Conservation (phyloP, 345 rosid genomes). For the Jatropha curcas region DNA sequence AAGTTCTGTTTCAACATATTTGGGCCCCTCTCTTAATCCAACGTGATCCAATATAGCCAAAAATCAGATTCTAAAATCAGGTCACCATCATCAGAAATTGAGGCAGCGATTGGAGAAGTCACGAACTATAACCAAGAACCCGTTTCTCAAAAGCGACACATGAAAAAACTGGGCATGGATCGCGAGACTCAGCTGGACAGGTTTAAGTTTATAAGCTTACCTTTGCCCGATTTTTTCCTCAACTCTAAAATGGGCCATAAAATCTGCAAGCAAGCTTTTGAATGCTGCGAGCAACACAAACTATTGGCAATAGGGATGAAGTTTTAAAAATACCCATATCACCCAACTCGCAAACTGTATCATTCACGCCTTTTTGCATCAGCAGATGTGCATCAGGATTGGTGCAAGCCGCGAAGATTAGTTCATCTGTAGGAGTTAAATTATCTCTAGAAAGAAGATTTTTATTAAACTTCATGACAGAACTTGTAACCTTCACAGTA, state of each 20-base stretch:
- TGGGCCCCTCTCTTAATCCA: not conserved
- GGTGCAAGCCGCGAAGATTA: not conserved
- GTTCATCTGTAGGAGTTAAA: not conserved
- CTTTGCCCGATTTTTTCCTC: not conserved
- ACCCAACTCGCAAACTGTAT: not conserved
- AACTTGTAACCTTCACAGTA: not conserved
- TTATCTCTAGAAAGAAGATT: not conserved
- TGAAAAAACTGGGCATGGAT: not conserved
- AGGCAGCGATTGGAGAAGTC: too few species aligned
- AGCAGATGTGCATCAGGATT: not conserved
- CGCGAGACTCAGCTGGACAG: accelerated
- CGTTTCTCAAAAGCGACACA: not conserved
- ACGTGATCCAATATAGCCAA: not conserved
- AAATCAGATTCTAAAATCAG: not conserved
- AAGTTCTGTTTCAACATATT: not conserved
- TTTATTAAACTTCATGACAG: not conserved
- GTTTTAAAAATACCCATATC: not conserved
- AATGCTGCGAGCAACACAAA: not conserved
- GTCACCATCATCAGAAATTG: not conserved
- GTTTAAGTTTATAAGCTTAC: not conserved
- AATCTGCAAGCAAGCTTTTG: not conserved
- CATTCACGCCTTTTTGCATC: accelerated
- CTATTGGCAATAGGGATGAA: not conserved
- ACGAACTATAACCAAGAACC: too few species aligned
- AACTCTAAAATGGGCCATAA: not conserved